phyloP scores from a whole-genome alignment of 2,329 filamentous ascomycete genomes.

The Neonectria magnoliae region DNA sequence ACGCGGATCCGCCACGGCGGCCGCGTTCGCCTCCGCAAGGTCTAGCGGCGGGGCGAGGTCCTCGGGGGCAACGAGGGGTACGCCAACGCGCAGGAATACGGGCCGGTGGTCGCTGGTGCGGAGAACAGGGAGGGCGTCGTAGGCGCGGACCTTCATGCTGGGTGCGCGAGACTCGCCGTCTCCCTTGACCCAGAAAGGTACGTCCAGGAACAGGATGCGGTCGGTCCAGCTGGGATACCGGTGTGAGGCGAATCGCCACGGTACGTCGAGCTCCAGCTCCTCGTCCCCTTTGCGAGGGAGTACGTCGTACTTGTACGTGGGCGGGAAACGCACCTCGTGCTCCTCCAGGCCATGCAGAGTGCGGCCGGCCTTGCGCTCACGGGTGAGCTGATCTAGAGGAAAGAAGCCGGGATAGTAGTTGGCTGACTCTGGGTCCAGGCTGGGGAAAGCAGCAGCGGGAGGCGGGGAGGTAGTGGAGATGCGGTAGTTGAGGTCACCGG shows the following conservation, averaged over 20 bases:
- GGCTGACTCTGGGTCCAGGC: constrained; percentile 62
- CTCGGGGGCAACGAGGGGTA: constrained; percentile 66
- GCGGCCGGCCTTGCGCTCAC: constrained; percentile 73
- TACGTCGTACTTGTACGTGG: constrained; percentile 89
- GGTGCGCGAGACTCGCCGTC: constrained; percentile 29
- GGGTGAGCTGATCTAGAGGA: constrained; percentile 79
- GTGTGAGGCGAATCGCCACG: constrained; percentile 71
- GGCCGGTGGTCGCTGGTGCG: constrained; percentile 88
- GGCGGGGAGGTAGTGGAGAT: constrained; percentile 75
- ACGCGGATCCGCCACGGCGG: constrained; percentile 53
- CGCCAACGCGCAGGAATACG: constrained; percentile 75
- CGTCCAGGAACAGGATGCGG: constrained; percentile 80
- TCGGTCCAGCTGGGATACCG: constrained; percentile 96
- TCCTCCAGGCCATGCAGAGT: constrained; percentile 84
- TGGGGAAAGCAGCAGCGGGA: constrained; percentile 71
- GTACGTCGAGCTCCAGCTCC: constrained; percentile 39
- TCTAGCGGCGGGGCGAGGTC: constrained; percentile 51
- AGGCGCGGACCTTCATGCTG: constrained; percentile 66
- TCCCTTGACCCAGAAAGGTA: constrained; percentile 61
- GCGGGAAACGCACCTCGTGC: constrained; percentile 79
- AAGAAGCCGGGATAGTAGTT: constrained; percentile 76
- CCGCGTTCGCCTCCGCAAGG: constrained; percentile 25
- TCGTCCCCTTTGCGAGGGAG: constrained; percentile 45
- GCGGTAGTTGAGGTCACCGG: constrained; percentile 95
- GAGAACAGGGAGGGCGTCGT: constrained; percentile 80